Evolutionary conservation across 2,329 filamentous ascomycete genomes (phyloP).

Genomic region (Alternaria atra): DNA sequence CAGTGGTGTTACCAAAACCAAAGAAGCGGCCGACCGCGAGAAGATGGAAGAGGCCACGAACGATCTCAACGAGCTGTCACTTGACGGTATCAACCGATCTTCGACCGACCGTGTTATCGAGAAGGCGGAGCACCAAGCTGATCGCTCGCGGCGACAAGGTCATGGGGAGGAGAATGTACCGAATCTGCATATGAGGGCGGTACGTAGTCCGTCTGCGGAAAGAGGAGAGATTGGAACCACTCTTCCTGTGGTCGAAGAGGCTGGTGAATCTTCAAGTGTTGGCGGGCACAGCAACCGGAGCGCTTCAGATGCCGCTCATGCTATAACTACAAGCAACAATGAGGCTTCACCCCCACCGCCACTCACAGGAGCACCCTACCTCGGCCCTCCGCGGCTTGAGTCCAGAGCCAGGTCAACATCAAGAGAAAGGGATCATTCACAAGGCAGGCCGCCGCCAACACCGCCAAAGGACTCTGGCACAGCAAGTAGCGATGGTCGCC

Average conservation of each 20-base stretch:
- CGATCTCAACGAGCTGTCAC: slow-evolving; percentile 48
- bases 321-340: slow-evolving; percentile 8
- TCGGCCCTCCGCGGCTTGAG: slow-evolving; percentile 18
- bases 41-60: slow-evolving; percentile 48
- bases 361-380: slow-evolving; percentile 28
- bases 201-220: slow-evolving; percentile 66
- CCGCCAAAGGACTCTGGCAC: slow-evolving; percentile 53
- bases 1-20: slow-evolving; percentile 86
- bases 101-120: slow-evolving; percentile 64
- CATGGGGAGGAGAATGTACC: slow-evolving; percentile 66
- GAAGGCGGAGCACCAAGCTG: slow-evolving; percentile 68
- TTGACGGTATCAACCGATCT: slow-evolving; percentile 51
- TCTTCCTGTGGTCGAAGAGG: slow-evolving; percentile 89
- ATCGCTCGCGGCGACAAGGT: slow-evolving; percentile 63
- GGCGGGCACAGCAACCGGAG: slow-evolving; percentile 64
- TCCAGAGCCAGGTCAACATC: slow-evolving; percentile 23
- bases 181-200: slow-evolving; percentile 67
- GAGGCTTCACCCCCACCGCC: slow-evolving; percentile 31
- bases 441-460: slow-evolving; percentile 54
- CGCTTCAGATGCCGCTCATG: slow-evolving; percentile 30
- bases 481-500: slow-evolving; percentile 32
- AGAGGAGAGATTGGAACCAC: slow-evolving; percentile 65
- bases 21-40: slow-evolving; percentile 77
- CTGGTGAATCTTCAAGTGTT: slow-evolving; percentile 76
- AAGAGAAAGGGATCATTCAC: slow-evolving; percentile 37